A percentile compares a stretch with the other conserved stretches of the same genome.
Evolutionary conservation across 2,329 filamentous ascomycete species (phyloP).

Genomic region (Diaporthe sp.): DNA sequence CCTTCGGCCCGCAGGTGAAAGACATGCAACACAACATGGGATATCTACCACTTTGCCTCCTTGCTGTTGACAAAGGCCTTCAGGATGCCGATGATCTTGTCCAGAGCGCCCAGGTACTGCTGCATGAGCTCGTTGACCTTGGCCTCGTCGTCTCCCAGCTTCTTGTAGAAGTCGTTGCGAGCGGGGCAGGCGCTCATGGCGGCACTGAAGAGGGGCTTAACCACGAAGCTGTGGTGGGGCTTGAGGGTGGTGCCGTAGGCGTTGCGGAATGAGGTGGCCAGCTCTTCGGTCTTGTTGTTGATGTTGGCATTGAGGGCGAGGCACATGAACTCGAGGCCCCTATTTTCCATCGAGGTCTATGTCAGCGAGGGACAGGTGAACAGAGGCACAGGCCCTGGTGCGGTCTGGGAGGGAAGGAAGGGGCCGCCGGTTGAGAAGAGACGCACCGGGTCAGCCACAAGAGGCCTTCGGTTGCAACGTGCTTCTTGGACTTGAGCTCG

Average conservation of each 20-base stretch:
- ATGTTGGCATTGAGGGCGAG: conserved; percentile 86
- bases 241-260: conserved; percentile 92
- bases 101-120: conserved; percentile 81
- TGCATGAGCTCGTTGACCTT: conserved; percentile 76
- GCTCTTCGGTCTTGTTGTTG: conserved; percentile 77
- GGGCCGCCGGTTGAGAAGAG: neutral
- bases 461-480: conserved; percentile 88
- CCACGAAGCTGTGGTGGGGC: conserved; percentile 88
- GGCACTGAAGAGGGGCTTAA: conserved; percentile 93
- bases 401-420: neutral
- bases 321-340: conserved; percentile 93
- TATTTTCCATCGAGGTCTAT: conserved; percentile 53
- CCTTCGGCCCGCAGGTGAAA: neutral
- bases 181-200: conserved; percentile 96
- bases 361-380: conserved; percentile 33
- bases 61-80: conserved; percentile 69
- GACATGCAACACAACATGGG: neutral
- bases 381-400: conserved; percentile 29
- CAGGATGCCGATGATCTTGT: conserved; percentile 84
- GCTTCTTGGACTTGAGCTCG: conserved; percentile 91
- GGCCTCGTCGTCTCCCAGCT: conserved; percentile 77
- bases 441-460: conserved; percentile 89
- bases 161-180: conserved; percentile 91
- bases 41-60: conserved; percentile 69
- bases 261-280: conserved; percentile 86